Conservation (phyloP, 2,329 filamentous ascomycete genomes). For the Akanthomyces uredinophilus region DNA sequence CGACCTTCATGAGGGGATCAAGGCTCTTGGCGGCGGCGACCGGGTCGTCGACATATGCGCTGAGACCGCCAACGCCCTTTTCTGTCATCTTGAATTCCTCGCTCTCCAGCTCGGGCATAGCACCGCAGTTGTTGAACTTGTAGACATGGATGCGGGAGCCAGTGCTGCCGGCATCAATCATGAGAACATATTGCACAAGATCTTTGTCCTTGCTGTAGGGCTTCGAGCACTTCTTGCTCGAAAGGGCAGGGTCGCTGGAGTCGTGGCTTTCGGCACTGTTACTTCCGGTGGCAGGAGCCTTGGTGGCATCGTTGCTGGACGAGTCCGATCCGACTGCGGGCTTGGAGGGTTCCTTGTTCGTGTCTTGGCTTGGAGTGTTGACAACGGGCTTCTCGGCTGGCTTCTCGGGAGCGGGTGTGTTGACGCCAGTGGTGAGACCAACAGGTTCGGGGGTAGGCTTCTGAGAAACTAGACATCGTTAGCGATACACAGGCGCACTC, state of each 20-base stretch:
- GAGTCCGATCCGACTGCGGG: conserved; percentile 7
- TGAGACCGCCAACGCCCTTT: conserved; percentile 77
- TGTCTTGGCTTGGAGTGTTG: not conserved
- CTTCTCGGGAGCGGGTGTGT: conserved; percentile 10
- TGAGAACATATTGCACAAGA: conserved; percentile 93
- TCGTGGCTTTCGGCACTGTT: conserved; percentile 53
- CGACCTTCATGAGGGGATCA: conserved; percentile 80
- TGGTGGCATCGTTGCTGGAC: not conserved
- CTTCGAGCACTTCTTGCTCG: conserved; percentile 71
- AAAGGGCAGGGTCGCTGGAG: conserved; percentile 45
- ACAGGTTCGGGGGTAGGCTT: conserved; percentile 12
- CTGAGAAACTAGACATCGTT: not conserved
- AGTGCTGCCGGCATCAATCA: conserved; percentile 98
- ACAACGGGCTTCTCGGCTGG: conserved; percentile 4
- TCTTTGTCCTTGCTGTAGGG: conserved; percentile 85
- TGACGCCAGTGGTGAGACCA: conserved; percentile 12
- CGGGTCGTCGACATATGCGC: conserved; percentile 80
- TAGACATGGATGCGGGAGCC: conserved; percentile 97
- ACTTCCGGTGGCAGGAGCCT: conserved; percentile 16
- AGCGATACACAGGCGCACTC: not conserved
- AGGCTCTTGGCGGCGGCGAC: conserved; percentile 84
- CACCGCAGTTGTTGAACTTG: conserved; percentile 83
- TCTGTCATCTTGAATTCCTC: conserved; percentile 93
- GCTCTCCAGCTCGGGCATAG: conserved; percentile 69
- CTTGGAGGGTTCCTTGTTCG: conserved; percentile 2